phyloP scores from a whole-genome alignment of 257 asterid genomes.

The Cordia subcordata region DNA sequence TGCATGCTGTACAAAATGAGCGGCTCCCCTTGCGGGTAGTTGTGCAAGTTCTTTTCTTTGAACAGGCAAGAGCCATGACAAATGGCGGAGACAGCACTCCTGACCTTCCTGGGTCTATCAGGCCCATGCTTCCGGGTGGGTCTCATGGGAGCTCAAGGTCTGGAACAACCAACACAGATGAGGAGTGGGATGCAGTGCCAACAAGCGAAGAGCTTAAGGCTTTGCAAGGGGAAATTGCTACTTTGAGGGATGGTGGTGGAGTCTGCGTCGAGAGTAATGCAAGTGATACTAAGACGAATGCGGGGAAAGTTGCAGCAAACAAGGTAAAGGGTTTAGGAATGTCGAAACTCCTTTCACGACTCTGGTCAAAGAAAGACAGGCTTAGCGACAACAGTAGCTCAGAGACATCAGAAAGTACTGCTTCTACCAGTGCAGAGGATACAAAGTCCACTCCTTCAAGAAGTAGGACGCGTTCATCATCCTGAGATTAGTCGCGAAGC shows the following conservation, averaged over 20 bases:
- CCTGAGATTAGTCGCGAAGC: constrained; percentile 12
- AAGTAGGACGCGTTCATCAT: constrained; percentile 46
- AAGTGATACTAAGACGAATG: constrained; percentile 24
- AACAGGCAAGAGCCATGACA: constrained; percentile 50
- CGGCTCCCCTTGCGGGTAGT: constrained; percentile 74
- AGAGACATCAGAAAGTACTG: constrained; percentile 74
- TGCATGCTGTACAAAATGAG: constrained; percentile 81
- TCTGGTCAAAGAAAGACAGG: constrained; percentile 72
- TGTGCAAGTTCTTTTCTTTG: constrained; percentile 78
- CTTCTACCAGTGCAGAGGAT: constrained; percentile 67
- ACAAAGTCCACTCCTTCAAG: constrained; percentile 55
- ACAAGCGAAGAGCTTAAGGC: constrained; percentile 62
- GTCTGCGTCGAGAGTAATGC: constrained; percentile 4
- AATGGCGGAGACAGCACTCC: constrained; percentile 46
- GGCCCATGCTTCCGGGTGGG: constrained; percentile 39
- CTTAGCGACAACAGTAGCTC: constrained; percentile 70
- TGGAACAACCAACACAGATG: constrained; percentile 66
- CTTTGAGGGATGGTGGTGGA: constrained; percentile 27
- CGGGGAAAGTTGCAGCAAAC: constrained; percentile 31
- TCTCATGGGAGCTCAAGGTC: constrained; percentile 71
- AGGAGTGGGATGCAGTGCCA: constrained; percentile 70
- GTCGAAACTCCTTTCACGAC: constrained; percentile 47
- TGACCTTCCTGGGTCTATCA: constrained; percentile 36
- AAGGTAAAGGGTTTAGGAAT: constrained; percentile 34
- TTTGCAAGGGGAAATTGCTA: constrained; percentile 52